These are phyloP conservation scores for Choiromyces venosus DNA, from an alignment of 495 filamentous ascomycete genomes.

Conservation along the genomic window DNA sequence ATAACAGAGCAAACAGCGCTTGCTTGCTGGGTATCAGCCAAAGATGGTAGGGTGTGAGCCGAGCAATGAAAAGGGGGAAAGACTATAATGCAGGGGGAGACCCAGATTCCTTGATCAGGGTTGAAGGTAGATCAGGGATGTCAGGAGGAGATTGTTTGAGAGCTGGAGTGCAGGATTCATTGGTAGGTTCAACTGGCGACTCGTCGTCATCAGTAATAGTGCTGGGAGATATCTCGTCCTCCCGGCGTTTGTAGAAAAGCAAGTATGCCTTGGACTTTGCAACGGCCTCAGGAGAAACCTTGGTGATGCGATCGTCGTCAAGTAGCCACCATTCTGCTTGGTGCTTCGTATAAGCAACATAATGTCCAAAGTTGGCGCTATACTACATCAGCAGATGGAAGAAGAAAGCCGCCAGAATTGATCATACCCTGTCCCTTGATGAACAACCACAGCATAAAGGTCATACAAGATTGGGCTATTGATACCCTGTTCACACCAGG, in stretches of 20 bases:
- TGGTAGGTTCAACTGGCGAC: background rate
- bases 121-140: background rate
- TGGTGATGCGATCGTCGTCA: constrained; percentile 34
- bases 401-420: background rate
- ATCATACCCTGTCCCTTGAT: constrained; percentile 35
- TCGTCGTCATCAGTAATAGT: background rate
- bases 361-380: constrained; percentile 40
- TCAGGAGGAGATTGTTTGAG: background rate
- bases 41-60: background rate
- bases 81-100: background rate
- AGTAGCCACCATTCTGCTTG: constrained; percentile 39
- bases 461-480: constrained; percentile 26
- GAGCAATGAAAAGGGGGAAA: background rate
- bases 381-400: constrained; percentile 15
- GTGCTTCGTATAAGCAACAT: constrained; percentile 36
- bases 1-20: background rate
- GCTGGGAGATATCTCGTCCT: background rate
- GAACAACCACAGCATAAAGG: constrained; percentile 38
- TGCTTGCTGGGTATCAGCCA: background rate
- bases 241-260: constrained; percentile 33
- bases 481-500: constrained; percentile 25
- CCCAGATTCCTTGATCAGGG: background rate
- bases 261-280: constrained; percentile 38
- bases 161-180: background rate
- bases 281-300: constrained; percentile 31